A percentile compares a stretch with the other conserved stretches of the same genome.
phyloP scores from a whole-genome alignment of 345 rosid genomes.

The Citrus glauca region DNA sequence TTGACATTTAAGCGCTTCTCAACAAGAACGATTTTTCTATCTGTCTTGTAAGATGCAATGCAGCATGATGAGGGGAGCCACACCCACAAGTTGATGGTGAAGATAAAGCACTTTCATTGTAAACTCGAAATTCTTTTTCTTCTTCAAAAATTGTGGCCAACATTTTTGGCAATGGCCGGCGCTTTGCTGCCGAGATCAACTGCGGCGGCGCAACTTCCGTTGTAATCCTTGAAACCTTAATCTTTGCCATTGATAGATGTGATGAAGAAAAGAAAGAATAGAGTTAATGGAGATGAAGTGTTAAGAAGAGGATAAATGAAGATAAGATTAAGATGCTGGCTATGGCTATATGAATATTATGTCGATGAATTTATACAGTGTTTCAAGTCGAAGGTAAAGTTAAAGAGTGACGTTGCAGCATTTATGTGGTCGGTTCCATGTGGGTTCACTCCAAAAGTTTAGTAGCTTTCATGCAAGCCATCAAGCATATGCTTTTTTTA shows the following conservation, averaged over 20 bases:
- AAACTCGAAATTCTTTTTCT: constrained; percentile 27
- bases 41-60: neutral
- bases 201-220: constrained; percentile 49
- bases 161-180: constrained; percentile 31
- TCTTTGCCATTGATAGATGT: constrained; percentile 15
- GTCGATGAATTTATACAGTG: neutral
- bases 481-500: neutral
- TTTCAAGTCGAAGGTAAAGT: neutral
- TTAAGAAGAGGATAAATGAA: neutral
- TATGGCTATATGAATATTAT: neutral
- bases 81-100: neutral
- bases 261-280: neutral
- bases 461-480: neutral
- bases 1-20: neutral
- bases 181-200: constrained; percentile 32
- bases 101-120: neutral
- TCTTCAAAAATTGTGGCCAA: constrained; percentile 48
- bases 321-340: too few relatives aligned
- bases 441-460: neutral
- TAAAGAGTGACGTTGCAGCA: neutral
- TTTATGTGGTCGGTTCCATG: constrained; percentile 9
- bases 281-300: neutral
- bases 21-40: neutral
- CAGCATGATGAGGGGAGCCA: neutral
- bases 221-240: constrained; percentile 24